Conservation (phyloP, 2,329 filamentous ascomycete species). For the Xylariaceae sp. region DNA sequence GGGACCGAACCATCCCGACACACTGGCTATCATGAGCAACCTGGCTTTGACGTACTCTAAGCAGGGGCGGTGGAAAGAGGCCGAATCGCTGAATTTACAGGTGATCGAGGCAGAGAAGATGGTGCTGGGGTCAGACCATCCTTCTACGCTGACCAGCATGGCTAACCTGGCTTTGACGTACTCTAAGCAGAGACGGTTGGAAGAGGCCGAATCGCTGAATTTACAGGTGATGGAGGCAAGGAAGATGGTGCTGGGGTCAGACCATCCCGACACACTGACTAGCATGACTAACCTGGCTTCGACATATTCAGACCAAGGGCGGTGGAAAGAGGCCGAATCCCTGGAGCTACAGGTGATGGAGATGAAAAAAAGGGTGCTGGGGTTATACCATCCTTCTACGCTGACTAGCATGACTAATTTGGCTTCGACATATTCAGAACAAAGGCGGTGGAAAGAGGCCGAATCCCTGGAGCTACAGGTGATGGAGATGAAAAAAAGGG, state of each 20-base stretch:
- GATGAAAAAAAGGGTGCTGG: constrained; percentile 14
- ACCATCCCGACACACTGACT: constrained; percentile 17
- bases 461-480: not conserved
- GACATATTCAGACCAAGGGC: not conserved
- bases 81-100: not conserved
- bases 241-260: constrained; percentile 17
- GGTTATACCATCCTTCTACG: constrained; percentile 17
- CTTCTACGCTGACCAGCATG: not conserved
- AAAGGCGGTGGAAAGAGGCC: not conserved
- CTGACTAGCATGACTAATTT: constrained; percentile 6
- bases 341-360: constrained; percentile 15
- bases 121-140: not conserved
- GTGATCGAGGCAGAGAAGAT: not conserved
- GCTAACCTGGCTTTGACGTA: not conserved
- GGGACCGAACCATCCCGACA: not conserved
- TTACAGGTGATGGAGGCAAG: constrained; percentile 14
- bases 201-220: not conserved
- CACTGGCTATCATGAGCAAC: not conserved
- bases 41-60: not conserved
- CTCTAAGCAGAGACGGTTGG: not conserved
- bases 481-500: not conserved
- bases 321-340: not conserved
- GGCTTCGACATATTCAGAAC: not conserved
- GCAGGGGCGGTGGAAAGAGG: not conserved
- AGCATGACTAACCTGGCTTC: constrained; percentile 4